Evolutionary conservation across 2,329 filamentous ascomycete genomes (phyloP).

Genomic region (Verticillium tricorpus): DNA sequence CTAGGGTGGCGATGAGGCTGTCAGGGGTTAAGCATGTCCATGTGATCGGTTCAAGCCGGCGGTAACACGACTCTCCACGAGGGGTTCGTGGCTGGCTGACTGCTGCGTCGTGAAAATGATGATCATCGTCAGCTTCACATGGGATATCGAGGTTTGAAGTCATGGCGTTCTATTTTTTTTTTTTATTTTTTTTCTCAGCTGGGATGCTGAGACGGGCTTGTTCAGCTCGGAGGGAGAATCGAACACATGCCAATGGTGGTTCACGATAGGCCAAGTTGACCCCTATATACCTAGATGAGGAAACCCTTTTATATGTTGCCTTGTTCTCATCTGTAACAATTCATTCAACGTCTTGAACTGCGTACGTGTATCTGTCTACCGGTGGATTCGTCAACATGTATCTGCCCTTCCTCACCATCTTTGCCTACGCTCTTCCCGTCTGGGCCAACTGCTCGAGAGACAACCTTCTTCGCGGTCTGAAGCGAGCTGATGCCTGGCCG

Average conservation of each 20-base stretch:
- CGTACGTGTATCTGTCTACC: neutral
- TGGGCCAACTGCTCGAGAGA: slow-evolving; percentile 2
- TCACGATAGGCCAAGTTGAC: neutral
- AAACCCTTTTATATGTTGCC: neutral
- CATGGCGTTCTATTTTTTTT: neutral
- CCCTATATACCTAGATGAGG: neutral
- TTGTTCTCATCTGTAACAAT: neutral
- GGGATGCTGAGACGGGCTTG: neutral
- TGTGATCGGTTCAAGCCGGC: too few species aligned
- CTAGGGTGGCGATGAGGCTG: neutral
- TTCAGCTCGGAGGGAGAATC: neutral
- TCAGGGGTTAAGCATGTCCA: neutral
- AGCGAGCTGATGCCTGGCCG: slow-evolving; percentile 5
- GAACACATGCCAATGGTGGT: neutral
- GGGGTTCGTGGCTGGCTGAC: too few species aligned
- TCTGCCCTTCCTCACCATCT: neutral
- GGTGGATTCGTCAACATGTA: neutral
- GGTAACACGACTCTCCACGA: neutral
- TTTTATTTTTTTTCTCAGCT: neutral
- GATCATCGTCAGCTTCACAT: neutral
- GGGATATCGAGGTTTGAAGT: neutral
- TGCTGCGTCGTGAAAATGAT: too few species aligned
- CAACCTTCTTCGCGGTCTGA: slow-evolving; percentile 10
- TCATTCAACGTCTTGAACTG: neutral
- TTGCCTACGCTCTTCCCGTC: neutral